Evolutionary conservation across 2,329 filamentous ascomycete species (phyloP).

Genomic region (Colletotrichum eremochloae): DNA sequence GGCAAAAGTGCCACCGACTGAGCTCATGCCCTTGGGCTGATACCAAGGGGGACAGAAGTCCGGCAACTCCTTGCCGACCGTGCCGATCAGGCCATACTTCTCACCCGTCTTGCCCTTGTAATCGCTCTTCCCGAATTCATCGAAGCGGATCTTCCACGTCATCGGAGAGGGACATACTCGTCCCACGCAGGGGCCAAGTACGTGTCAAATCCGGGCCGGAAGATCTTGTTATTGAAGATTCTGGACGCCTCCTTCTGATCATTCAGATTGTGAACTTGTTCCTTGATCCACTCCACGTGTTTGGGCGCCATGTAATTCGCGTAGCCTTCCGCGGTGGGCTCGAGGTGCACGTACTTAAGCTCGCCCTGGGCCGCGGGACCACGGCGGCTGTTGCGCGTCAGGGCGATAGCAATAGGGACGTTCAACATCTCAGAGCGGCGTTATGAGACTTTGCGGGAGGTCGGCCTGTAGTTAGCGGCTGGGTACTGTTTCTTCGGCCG

Average conservation of each 20-base stretch:
- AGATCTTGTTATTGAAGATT: background rate
- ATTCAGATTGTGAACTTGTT: background rate
- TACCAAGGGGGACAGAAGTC: conserved; percentile 10
- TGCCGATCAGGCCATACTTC: background rate
- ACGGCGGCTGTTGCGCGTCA: background rate
- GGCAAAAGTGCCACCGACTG: background rate
- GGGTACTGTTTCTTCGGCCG: too few relatives aligned
- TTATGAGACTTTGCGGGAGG: too few relatives aligned
- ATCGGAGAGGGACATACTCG: conserved; percentile 1
- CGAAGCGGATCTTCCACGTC: conserved; percentile 5
- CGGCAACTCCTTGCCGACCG: background rate
- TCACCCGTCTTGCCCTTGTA: background rate
- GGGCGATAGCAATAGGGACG: background rate
- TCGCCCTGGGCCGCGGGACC: background rate
- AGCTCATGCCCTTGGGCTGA: background rate
- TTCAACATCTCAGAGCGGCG: too few relatives aligned
- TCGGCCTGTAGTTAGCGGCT: too few relatives aligned
- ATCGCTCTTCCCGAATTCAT: background rate
- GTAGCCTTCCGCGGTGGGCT: background rate
- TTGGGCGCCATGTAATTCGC: background rate
- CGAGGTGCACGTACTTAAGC: background rate
- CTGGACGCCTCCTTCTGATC: background rate
- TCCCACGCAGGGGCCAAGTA: background rate
- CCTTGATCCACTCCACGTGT: background rate
- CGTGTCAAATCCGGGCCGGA: background rate